A percentile compares a stretch with the other conserved stretches of the same genome.
Conservation (phyloP, 805 yeast species). For the Sporopachydermia quercuum region DNA sequence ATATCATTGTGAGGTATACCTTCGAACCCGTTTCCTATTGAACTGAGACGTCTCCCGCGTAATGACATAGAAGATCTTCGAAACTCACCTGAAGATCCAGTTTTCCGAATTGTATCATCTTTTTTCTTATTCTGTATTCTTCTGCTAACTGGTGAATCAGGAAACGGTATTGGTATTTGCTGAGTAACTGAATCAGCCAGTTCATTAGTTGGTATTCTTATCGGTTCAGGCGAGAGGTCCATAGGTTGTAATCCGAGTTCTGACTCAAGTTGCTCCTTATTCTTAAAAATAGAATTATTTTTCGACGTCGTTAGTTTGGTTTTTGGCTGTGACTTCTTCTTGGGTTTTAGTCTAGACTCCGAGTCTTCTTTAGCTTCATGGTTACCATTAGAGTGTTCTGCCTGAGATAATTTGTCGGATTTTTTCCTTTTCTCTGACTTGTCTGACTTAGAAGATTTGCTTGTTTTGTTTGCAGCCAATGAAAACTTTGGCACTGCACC, state of each 20-base stretch:
- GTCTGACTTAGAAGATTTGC: too few relatives aligned
- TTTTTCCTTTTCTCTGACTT: too few relatives aligned
- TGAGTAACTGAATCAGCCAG: background rate
- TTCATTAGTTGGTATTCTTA: conserved; percentile 3
- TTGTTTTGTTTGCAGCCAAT: too few relatives aligned
- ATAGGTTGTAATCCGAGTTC: background rate
- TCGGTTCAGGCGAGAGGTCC: conserved; percentile 2
- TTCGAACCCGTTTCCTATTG: conserved; percentile 56
- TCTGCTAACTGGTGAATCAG: conserved; percentile 25
- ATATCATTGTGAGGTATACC: conserved; percentile 56
- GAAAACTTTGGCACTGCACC: background rate
- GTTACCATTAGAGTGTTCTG: too few relatives aligned
- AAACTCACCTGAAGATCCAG: conserved; percentile 16
- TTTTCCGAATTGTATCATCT: conserved; percentile 11
- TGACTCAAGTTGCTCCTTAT: background rate
- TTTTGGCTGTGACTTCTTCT: background rate
- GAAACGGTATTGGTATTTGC: conserved; percentile 18
- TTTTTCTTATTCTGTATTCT: conserved; percentile 21
- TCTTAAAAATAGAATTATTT: background rate
- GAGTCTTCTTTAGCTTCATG: too few relatives aligned
- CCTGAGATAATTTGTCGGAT: too few relatives aligned
- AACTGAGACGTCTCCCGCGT: conserved; percentile 60
- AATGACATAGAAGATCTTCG: conserved; percentile 37
- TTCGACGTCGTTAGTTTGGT: background rate
- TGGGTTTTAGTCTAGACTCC: conserved; percentile 1